A percentile compares a stretch with the other conserved stretches of the same genome.
phyloP scores from a whole-genome alignment of 2,329 filamentous ascomycete species.

The Simplicillium aogashimaense region DNA sequence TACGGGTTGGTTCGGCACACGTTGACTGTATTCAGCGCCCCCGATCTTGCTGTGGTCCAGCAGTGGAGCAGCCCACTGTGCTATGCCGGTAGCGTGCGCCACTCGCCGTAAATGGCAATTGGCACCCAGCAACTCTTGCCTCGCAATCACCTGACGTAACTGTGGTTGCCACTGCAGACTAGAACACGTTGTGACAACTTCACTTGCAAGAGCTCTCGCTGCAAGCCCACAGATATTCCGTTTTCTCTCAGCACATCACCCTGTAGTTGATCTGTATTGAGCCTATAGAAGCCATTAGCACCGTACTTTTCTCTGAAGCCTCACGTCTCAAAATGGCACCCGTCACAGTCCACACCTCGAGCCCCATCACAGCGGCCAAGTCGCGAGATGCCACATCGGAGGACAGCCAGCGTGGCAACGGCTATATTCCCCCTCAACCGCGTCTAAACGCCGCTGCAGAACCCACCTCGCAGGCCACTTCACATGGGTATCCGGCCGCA shows the following conservation, averaged over 20 bases:
- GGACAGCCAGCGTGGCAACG: constrained; percentile 21
- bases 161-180: constrained; percentile 1
- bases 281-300: too few relatives aligned
- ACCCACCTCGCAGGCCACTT: constrained; percentile 19
- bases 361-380: constrained; percentile 49
- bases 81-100: too few relatives aligned
- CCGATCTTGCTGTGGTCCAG: too few relatives aligned
- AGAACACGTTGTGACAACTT: not conserved
- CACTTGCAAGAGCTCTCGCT: not conserved
- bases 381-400: constrained; percentile 37
- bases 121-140: too few relatives aligned
- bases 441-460: constrained; percentile 9
- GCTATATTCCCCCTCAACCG: constrained; percentile 6
- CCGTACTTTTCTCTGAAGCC: too few relatives aligned
- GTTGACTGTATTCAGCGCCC: too few relatives aligned
- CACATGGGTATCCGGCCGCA: constrained; percentile 20
- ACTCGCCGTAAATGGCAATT: too few relatives aligned
- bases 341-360: constrained; percentile 49
- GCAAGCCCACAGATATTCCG: not conserved
- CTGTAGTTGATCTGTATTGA: too few relatives aligned
- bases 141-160: constrained; percentile 6
- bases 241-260: too few relatives aligned
- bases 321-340: constrained; percentile 38
- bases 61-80: not conserved
- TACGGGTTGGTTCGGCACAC: too few relatives aligned